These are phyloP conservation scores for Leishmania mexicana DNA, from an alignment of 208 protist genomes.

Conservation along the genomic window DNA sequence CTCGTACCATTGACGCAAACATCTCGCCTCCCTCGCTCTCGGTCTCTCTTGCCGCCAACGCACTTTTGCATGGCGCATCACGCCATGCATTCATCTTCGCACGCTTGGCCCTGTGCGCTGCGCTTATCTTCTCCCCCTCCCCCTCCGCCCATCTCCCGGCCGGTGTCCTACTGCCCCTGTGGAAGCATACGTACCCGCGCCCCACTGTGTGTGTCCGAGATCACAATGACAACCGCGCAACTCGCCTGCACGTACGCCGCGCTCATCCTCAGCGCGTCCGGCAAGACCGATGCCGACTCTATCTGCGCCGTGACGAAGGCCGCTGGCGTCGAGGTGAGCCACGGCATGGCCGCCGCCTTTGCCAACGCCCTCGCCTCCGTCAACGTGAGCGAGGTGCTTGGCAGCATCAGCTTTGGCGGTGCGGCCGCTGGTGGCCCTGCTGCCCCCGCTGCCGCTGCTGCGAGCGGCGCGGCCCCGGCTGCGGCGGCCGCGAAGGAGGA, in stretches of 20 bases:
- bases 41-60: not conserved
- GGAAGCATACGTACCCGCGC: not conserved
- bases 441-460: slow-evolving; percentile 21
- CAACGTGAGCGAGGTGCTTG: slow-evolving; percentile 63
- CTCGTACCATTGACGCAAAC: not conserved
- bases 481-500: slow-evolving; percentile 65
- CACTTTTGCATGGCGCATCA: not conserved
- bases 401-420: slow-evolving; percentile 78
- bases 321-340: slow-evolving; percentile 75
- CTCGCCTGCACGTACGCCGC: slow-evolving; percentile 96
- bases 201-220: not conserved
- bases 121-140: too few relatives aligned
- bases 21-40: not conserved
- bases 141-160: not conserved
- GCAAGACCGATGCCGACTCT: slow-evolving; percentile 73
- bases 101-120: not conserved
- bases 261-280: slow-evolving; percentile 93
- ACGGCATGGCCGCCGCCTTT: slow-evolving; percentile 76
- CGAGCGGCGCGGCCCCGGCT: slow-evolving; percentile 35
- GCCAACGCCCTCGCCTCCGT: slow-evolving; percentile 55
- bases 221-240: slow-evolving; percentile 55
- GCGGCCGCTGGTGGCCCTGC: slow-evolving; percentile 43
- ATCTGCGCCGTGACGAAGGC: slow-evolving; percentile 76
- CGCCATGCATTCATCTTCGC: too few relatives aligned
- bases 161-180: not conserved